Evolutionary conservation across 495 filamentous ascomycete species (phyloP).

Genomic region (Penicillium macrosclerotiorum): DNA sequence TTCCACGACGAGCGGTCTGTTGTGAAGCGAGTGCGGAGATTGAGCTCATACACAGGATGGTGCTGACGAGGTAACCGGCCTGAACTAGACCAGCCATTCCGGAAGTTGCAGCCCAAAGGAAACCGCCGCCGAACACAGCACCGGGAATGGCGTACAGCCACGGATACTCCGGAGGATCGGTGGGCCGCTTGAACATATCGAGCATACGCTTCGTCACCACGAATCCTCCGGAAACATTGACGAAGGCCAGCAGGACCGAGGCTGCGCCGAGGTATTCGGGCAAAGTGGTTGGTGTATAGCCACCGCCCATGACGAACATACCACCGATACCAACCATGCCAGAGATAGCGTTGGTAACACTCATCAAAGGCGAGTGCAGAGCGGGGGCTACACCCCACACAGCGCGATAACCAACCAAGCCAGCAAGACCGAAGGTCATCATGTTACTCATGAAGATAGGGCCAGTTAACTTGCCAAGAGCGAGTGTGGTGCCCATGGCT

Average conservation of each 20-base stretch:
- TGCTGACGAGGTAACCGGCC: slow-evolving; percentile 77
- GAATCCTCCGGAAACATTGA: slow-evolving; percentile 80
- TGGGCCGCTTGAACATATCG: slow-evolving; percentile 84
- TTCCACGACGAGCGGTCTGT: slow-evolving; percentile 72
- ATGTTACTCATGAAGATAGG: slow-evolving; percentile 80
- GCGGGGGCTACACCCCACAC: slow-evolving; percentile 78
- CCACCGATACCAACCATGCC: slow-evolving; percentile 82
- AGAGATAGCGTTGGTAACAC: slow-evolving; percentile 82
- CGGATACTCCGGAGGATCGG: slow-evolving; percentile 78
- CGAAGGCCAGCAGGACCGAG: slow-evolving; percentile 76
- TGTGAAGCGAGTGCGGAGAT: slow-evolving; percentile 73
- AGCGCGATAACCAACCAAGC: slow-evolving; percentile 75
- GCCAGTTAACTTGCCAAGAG: slow-evolving; percentile 71
- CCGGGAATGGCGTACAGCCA: slow-evolving; percentile 79
- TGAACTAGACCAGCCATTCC: slow-evolving; percentile 78
- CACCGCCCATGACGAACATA: slow-evolving; percentile 77
- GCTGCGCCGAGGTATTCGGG: slow-evolving; percentile 72
- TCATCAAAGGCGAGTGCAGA: slow-evolving; percentile 80
- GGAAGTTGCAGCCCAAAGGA: slow-evolving; percentile 68
- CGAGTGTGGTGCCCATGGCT: slow-evolving; percentile 69
- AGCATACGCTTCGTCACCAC: slow-evolving; percentile 86
- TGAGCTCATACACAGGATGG: slow-evolving; percentile 71
- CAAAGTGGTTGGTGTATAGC: slow-evolving; percentile 68
- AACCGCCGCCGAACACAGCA: slow-evolving; percentile 71
- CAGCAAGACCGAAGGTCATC: slow-evolving; percentile 75